These are phyloP conservation scores for Grosmannia penicillata DNA, from an alignment of 2,329 filamentous ascomycete genomes.

Conservation along the genomic window DNA sequence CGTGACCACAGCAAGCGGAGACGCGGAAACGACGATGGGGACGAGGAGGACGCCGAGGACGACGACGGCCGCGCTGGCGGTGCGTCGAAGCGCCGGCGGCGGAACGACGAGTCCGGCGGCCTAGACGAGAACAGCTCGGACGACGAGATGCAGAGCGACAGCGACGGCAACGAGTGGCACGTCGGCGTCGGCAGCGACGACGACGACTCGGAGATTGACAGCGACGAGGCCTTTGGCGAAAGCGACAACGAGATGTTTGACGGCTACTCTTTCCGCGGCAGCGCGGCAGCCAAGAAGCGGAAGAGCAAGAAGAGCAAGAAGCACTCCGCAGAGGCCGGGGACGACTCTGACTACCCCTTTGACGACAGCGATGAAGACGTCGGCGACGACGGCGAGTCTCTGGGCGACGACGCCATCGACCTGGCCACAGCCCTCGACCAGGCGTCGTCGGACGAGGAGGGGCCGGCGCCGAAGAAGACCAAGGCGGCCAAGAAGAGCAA, in stretches of 20 bases:
- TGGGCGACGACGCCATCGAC: slow-evolving; percentile 45
- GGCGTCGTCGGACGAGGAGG: slow-evolving; percentile 35
- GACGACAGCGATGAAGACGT: slow-evolving; percentile 42
- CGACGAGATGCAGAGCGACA: slow-evolving; percentile 65
- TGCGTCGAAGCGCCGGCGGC: slow-evolving; percentile 20
- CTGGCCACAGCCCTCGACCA: slow-evolving; percentile 42
- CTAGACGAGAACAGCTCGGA: slow-evolving; percentile 31
- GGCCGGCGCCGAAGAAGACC: slow-evolving; percentile 25
- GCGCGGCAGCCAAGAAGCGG: slow-evolving; percentile 21
- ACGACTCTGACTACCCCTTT: slow-evolving; percentile 29
- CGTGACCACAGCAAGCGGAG: slow-evolving; percentile 24
- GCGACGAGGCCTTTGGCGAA: slow-evolving; percentile 71
- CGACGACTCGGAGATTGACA: slow-evolving; percentile 50
- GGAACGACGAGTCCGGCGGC: slow-evolving; percentile 23
- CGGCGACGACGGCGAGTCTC: slow-evolving; percentile 35
- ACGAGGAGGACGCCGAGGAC: slow-evolving; percentile 38
- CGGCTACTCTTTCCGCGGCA: slow-evolving; percentile 46
- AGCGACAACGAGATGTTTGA: slow-evolving; percentile 79
- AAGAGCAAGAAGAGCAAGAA: slow-evolving; percentile 17
- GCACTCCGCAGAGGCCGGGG: slow-evolving; percentile 30
- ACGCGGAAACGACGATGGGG: slow-evolving; percentile 27
- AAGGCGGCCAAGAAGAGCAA: slow-evolving; percentile 33
- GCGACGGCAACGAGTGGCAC: slow-evolving; percentile 73
- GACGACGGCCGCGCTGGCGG: slow-evolving; percentile 35
- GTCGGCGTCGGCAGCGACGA: slow-evolving; percentile 50